Evolutionary conservation across 2,329 filamentous ascomycete species (phyloP).

Genomic region (Colletotrichum sublineola): DNA sequence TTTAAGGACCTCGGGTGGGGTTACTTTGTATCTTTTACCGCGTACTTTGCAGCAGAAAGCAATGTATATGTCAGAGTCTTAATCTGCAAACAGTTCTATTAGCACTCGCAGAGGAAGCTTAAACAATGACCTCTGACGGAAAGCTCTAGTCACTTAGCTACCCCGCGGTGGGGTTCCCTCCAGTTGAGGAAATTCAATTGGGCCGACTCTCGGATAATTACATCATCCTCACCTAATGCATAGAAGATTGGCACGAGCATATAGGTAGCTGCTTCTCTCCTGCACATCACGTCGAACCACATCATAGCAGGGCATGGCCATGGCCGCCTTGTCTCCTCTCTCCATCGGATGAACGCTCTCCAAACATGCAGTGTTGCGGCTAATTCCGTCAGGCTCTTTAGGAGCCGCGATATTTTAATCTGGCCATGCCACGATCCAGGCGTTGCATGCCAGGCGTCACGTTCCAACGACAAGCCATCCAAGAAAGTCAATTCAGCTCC

Average conservation of each 20-base stretch:
- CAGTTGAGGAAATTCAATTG: conserved; percentile 33
- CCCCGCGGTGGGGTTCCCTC: conserved; percentile 38
- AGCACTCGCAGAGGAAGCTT: not conserved
- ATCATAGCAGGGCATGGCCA: not conserved
- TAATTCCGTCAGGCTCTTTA: not conserved
- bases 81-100: not conserved
- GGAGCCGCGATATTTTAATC: not conserved
- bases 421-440: not conserved
- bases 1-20: not conserved
- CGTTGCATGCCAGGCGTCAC: not conserved
- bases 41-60: not conserved
- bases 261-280: not conserved
- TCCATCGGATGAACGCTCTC: not conserved
- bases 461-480: not conserved
- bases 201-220: conserved; percentile 30
- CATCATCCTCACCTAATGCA: conserved; percentile 36
- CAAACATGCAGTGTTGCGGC: not conserved
- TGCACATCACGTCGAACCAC: not conserved
- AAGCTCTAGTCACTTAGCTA: conserved; percentile 33
- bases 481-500: not conserved
- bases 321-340: not conserved
- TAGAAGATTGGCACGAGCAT: not conserved
- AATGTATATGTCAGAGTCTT: no score
- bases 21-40: not conserved
- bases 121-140: conserved; percentile 10